Base-by-base conservation (phyloP, 306 rosid species). In the Erythrophleum fordii region DNA sequence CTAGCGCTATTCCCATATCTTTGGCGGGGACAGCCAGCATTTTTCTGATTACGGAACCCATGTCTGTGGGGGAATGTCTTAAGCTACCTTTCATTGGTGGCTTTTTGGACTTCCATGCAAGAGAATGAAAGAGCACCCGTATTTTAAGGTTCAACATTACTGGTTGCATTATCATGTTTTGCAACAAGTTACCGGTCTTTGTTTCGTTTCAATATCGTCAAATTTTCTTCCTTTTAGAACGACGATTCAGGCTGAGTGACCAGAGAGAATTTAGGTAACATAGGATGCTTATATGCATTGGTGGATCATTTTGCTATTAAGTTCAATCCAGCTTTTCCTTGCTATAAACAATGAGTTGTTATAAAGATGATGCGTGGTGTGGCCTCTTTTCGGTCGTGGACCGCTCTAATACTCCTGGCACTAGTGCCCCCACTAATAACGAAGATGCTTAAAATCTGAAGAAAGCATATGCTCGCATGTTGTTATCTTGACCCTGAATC, bases 1-100 rank as follows among this genome's bases (percentile, higher is more conserved):
- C 92, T n/a, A 37, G 81, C 25, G 93, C 95, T 20, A 49, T 91
- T 44, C 98, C 97, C 1, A 22, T 69, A 23, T 6, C 81, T 13
- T 60, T 62, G 58, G 77, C 7, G n/a, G 83, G 74, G 14, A 46
- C 81, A 0, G 80, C 18, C 20, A 79, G 73, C 26, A 82, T 79
- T 74, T 52, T 84, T 5, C 16, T 79, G 56, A 64, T 86, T 3
- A 37, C 75, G 2, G 85, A 90, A 79, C 81, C 92, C 2, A 26
- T 72, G 68, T 84, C 93, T 6, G 37, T 86, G 31, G 88, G 84
- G 55, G 81, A 84, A 62, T 84, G 81, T 85, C 94, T 91, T 62
- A 52, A 79, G 75, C 58, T 87, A 72, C 91, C 94, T 0, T 90
- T 82, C 79, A 62, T 81, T 9, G 48, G 56, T 85, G 76, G 39